Evolutionary conservation across 1,284 basidiomycete species (phyloP).

Genomic region (Trichosporon sp.): DNA sequence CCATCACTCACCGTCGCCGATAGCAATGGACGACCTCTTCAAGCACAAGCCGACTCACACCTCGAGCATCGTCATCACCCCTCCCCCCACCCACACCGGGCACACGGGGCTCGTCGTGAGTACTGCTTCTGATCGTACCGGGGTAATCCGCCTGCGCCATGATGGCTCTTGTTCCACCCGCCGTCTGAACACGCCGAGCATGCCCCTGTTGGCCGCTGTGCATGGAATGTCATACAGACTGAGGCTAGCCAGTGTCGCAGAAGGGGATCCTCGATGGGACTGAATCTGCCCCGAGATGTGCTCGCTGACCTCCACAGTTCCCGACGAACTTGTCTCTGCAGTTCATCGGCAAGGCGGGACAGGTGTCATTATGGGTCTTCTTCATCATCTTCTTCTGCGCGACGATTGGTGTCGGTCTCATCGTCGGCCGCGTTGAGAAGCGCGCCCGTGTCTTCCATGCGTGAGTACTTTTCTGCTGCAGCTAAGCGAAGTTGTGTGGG

Average conservation of each 20-base stretch:
- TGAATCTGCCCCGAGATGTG: too few relatives aligned
- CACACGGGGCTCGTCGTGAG: conserved; percentile 17
- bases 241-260: background rate
- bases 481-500: background rate
- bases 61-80: conserved; percentile 17
- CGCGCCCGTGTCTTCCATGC: conserved; percentile 49
- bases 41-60: conserved; percentile 20
- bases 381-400: conserved; percentile 46
- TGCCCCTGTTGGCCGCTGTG: too few relatives aligned
- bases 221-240: too few relatives aligned
- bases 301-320: background rate
- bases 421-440: conserved; percentile 45
- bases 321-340: conserved; percentile 16
- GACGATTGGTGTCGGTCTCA: conserved; percentile 39
- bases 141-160: too few relatives aligned
- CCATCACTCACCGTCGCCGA: conserved; percentile 14
- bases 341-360: conserved; percentile 15
- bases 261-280: background rate
- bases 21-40: conserved; percentile 8
- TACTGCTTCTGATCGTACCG: background rate
- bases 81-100: conserved; percentile 20
- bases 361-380: conserved; percentile 45
- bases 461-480: conserved; percentile 34
- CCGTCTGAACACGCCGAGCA: background rate
- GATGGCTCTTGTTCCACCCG: background rate